These are phyloP conservation scores for Tripidium arundinaceum DNA, from an alignment of 202 grass and related monocot genomes.

Conservation along the genomic window DNA sequence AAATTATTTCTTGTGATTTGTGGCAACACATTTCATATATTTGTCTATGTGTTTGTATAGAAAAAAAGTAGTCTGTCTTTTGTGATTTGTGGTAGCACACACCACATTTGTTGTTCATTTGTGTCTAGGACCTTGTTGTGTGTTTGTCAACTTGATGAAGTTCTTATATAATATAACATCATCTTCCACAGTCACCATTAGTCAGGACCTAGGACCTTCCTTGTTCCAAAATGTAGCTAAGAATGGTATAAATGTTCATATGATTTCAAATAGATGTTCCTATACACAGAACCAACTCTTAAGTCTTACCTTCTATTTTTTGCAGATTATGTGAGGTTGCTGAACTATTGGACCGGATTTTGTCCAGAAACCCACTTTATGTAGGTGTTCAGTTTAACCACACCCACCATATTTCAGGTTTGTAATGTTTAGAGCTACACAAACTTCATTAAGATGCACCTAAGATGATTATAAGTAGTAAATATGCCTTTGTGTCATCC, in stretches of 20 bases:
- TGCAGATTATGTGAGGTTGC: conserved; percentile 94
- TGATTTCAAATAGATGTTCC: conserved; percentile 22
- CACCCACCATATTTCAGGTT: background rate
- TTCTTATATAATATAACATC: conserved; percentile 11
- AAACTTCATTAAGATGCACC: background rate
- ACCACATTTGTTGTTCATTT: too few relatives aligned
- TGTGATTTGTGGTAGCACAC: too few relatives aligned
- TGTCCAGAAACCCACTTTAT: conserved; percentile 22
- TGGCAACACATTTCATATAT: too few relatives aligned
- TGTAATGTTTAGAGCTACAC: background rate
- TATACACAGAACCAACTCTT: conserved; percentile 22
- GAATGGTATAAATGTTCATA: background rate
- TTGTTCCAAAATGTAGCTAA: background rate
- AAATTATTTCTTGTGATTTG: too few relatives aligned
- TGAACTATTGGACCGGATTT: conserved; percentile 84
- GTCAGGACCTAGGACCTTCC: background rate
- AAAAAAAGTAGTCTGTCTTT: too few relatives aligned
- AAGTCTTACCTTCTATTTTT: conserved; percentile 14
- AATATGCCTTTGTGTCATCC: background rate
- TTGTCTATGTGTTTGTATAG: too few relatives aligned
- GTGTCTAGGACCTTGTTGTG: background rate
- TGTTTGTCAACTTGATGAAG: background rate
- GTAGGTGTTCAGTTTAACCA: background rate
- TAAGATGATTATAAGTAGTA: conserved; percentile 1
- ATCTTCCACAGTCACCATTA: background rate